These are phyloP conservation scores for Skeletonema tropicum DNA, from an alignment of 108 stramenopile species.

Conservation along the genomic window DNA sequence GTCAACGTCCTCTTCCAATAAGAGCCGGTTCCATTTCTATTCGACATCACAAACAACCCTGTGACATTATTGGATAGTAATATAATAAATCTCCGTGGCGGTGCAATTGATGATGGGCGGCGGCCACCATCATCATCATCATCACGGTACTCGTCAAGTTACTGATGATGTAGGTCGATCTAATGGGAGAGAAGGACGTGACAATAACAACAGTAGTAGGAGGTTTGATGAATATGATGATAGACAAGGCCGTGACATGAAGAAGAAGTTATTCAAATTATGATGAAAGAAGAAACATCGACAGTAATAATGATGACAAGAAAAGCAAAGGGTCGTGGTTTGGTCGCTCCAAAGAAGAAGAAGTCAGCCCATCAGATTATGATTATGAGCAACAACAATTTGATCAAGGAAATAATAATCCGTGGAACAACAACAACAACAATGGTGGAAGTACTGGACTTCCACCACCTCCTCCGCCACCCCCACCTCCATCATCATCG, in stretches of 20 bases:
- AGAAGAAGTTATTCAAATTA: neutral
- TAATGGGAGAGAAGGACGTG: neutral
- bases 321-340: slow-evolving; percentile 4
- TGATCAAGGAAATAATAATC: neutral
- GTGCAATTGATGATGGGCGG: neutral
- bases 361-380: neutral
- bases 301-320: slow-evolving; percentile 2
- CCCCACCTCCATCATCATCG: slow-evolving; percentile 8
- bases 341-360: slow-evolving; percentile 2
- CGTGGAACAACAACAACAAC: neutral
- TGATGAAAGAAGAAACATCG: neutral
- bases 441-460: neutral
- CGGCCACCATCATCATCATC: neutral
- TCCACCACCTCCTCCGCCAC: slow-evolving; percentile 30
- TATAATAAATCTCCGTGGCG: neutral
- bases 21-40: neutral
- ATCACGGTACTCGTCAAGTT: neutral
- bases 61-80: neutral
- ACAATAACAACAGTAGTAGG: neutral
- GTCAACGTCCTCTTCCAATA: too few species aligned
- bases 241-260: neutral
- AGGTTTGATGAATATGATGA: neutral
- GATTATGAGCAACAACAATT: neutral
- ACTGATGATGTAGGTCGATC: neutral
- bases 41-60: neutral